phyloP scores from a whole-genome alignment of 768 basidiomycete species.

The Termitomyces sp. region DNA sequence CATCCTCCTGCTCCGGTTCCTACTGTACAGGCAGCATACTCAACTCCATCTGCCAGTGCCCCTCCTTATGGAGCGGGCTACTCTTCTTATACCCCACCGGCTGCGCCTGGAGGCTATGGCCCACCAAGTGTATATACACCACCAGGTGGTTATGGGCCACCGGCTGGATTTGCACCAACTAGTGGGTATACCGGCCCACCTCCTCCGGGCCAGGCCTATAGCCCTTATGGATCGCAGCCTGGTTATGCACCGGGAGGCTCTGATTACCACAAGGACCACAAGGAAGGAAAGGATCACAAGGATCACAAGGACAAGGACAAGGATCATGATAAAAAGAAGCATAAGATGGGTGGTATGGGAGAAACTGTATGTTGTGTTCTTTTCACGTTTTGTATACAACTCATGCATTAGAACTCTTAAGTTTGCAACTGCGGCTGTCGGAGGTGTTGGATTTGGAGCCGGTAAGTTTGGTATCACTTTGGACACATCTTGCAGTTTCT shows the following conservation, averaged over 20 bases:
- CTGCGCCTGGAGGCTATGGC: neutral
- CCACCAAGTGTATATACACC: constrained; percentile 1
- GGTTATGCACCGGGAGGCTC: neutral
- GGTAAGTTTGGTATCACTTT: constrained; percentile 34
- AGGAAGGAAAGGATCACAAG: neutral
- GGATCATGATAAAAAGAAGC: constrained; percentile 44
- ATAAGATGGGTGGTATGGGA: constrained; percentile 49
- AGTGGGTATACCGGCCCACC: constrained; percentile 14
- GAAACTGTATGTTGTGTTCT: constrained; percentile 40
- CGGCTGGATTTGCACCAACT: constrained; percentile 7
- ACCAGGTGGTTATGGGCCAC: constrained; percentile 3
- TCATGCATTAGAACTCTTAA: constrained; percentile 14
- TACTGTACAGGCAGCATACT: constrained; percentile 6
- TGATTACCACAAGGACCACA: neutral
- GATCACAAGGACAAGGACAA: constrained; percentile 11
- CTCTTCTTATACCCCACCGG: constrained; percentile 8
- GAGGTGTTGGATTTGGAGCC: constrained; percentile 75
- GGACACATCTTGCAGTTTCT: neutral
- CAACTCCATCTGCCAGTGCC: constrained; percentile 4
- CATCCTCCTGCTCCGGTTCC: constrained; percentile 10
- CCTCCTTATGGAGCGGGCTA: constrained; percentile 1
- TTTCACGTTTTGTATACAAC: constrained; percentile 4
- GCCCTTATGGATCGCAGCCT: constrained; percentile 11
- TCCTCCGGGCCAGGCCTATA: constrained; percentile 12
- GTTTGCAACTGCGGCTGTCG: constrained; percentile 56